Conservation (phyloP, 306 rosid species). For the Cicer yamashitae region DNA sequence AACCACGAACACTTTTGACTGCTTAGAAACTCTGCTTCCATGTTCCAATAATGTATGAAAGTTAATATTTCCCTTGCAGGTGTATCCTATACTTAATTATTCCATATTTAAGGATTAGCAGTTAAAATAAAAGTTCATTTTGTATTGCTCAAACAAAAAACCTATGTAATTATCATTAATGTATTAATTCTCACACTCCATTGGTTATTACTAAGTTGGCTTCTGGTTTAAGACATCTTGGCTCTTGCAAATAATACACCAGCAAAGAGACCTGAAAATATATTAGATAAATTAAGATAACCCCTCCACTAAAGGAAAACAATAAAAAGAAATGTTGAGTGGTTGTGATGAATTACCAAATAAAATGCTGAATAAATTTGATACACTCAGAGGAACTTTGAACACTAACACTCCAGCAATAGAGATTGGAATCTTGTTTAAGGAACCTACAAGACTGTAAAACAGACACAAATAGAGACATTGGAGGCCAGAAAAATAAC, state of each 20-base stretch:
- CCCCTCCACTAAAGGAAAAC: not conserved
- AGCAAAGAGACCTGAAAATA: conserved; percentile 80
- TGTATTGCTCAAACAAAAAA: conserved; percentile 38
- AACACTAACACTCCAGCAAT: conserved; percentile 76
- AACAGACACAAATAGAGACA: conserved; percentile 34
- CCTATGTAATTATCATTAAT: conserved; percentile 25
- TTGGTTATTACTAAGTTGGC: conserved; percentile 7
- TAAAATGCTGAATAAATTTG: conserved; percentile 77
- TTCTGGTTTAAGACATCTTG: conserved; percentile 65
- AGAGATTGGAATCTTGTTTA: conserved; percentile 92
- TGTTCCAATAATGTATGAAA: not conserved
- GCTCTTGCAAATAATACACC: conserved; percentile 86
- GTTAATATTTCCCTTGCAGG: conserved; percentile 6
- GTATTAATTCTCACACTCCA: conserved; percentile 31
- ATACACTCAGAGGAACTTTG: conserved; percentile 72
- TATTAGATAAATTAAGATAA: not conserved
- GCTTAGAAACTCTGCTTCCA: conserved; percentile 18
- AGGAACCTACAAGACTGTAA: conserved; percentile 86
- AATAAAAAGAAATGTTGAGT: not conserved
- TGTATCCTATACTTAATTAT: conserved; percentile 7
- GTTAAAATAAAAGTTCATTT: not conserved
- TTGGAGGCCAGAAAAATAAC: not conserved
- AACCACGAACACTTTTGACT: not conserved
- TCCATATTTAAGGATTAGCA: conserved; percentile 1
- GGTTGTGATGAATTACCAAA: conserved; percentile 64